Evolutionary conservation across 257 asterid species (phyloP).

Genomic region (Nicotiana attenuata): DNA sequence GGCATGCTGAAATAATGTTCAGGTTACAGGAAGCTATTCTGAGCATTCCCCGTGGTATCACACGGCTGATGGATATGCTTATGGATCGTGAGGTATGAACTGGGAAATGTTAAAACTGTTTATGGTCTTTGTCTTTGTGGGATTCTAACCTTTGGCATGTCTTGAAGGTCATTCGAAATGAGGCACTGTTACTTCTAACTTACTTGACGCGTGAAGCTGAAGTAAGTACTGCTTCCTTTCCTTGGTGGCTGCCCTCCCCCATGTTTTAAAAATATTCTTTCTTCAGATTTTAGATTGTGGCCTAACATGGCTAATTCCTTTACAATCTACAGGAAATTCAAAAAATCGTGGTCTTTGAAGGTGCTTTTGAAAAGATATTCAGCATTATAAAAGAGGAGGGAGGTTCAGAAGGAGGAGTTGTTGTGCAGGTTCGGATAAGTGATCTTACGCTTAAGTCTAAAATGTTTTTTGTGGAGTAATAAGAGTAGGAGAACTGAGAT

Average conservation of each 20-base stretch:
- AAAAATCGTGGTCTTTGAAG: slow-evolving; percentile 95
- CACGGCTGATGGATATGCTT: slow-evolving; percentile 98
- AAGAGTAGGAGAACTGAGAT: not conserved
- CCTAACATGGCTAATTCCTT: slow-evolving; percentile 7
- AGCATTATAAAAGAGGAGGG: slow-evolving; percentile 94
- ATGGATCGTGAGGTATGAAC: slow-evolving; percentile 95
- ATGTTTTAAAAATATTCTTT: not conserved
- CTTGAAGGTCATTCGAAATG: slow-evolving; percentile 79
- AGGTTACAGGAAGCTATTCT: slow-evolving; percentile 98
- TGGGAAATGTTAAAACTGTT: not conserved
- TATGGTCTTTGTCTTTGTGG: not conserved
- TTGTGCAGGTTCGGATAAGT: slow-evolving; percentile 67
- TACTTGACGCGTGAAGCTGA: slow-evolving; percentile 97
- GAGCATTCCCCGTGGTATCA: slow-evolving; percentile 80
- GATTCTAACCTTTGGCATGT: slow-evolving; percentile 8
- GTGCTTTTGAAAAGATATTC: slow-evolving; percentile 93
- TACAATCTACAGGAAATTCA: slow-evolving; percentile 77
- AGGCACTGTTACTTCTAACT: slow-evolving; percentile 79
- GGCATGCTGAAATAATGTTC: slow-evolving; percentile 22
- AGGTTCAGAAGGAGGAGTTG: slow-evolving; percentile 97
- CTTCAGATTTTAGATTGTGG: not conserved
- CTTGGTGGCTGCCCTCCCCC: not conserved
- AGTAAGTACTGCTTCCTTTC: slow-evolving; percentile 38
- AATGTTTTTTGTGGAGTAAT: not conserved
- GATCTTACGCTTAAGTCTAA: not conserved